Conservation (phyloP, 2,329 filamentous ascomycete species). For the Ambrosiella cleistominuta region DNA sequence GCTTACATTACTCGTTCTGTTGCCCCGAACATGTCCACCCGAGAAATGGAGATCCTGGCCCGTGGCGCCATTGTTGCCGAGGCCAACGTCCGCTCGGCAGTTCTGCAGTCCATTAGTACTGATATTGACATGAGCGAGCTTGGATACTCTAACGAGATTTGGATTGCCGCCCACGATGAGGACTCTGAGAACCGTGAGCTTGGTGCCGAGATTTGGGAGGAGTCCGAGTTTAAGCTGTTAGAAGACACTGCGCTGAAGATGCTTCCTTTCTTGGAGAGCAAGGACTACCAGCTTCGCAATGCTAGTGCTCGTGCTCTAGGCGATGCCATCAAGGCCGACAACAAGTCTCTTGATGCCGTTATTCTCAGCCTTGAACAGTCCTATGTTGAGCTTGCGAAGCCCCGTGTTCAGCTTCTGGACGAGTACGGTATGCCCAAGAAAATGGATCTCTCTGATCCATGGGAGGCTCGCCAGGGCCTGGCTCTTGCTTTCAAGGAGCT, state of each 20-base stretch:
- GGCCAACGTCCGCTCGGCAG: conserved; percentile 61
- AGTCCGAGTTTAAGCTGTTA: conserved; percentile 61
- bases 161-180: conserved; percentile 84
- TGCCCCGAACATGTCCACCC: conserved; percentile 56
- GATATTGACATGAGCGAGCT: conserved; percentile 85
- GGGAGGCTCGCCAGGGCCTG: conserved; percentile 81
- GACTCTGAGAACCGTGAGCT: conserved; percentile 71
- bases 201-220: conserved; percentile 83
- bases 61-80: conserved; percentile 65
- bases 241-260: conserved; percentile 48
- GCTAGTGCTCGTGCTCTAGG: conserved; percentile 70
- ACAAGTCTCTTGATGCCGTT: conserved; percentile 40
- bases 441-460: conserved; percentile 70
- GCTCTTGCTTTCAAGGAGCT: conserved; percentile 76
- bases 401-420: conserved; percentile 67
- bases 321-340: conserved; percentile 48
- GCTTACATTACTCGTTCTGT: conserved; percentile 71
- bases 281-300: conserved; percentile 64
- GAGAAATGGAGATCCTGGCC: conserved; percentile 61
- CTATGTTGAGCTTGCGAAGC: conserved; percentile 67
- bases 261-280: conserved; percentile 61
- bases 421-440: conserved; percentile 91
- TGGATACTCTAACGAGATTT: conserved; percentile 75
- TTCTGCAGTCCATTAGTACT: conserved; percentile 75
- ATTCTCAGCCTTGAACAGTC: conserved; percentile 48